phyloP scores from a whole-genome alignment of 306 rosid genomes.

The Fagus crenata region DNA sequence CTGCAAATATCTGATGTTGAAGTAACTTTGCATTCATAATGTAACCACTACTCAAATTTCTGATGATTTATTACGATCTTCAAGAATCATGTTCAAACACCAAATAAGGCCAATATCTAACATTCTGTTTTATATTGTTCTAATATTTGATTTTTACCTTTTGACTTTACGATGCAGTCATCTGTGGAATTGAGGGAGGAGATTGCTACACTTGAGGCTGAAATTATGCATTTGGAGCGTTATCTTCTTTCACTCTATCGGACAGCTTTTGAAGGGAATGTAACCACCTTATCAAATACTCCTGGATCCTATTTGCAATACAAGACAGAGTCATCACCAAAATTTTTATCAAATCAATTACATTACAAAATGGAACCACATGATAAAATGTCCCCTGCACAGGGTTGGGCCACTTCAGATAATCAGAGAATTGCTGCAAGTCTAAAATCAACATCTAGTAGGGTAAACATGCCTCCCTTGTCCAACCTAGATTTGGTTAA shows the following conservation, averaged over 20 bases:
- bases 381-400: slow-evolving; percentile 17
- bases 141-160: background rate
- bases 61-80: background rate
- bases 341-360: background rate
- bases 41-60: background rate
- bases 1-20: slow-evolving; percentile 2
- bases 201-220: slow-evolving; percentile 29
- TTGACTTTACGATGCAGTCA: slow-evolving; percentile 16
- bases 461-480: slow-evolving; percentile 23
- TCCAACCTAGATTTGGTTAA: background rate
- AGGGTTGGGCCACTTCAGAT: slow-evolving; percentile 13
- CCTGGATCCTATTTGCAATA: slow-evolving; percentile 13
- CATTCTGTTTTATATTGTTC: background rate
- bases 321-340: background rate
- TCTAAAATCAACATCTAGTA: slow-evolving; percentile 8
- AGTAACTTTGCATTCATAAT: background rate
- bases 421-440: slow-evolving; percentile 16
- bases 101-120: slow-evolving; percentile 1
- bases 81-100: background rate
- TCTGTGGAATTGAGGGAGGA: slow-evolving; percentile 28
- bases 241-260: slow-evolving; percentile 40
- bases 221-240: slow-evolving; percentile 39
- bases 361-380: slow-evolving; percentile 15
- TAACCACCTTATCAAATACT: slow-evolving; percentile 15
- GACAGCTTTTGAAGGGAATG: slow-evolving; percentile 30